phyloP scores from a whole-genome alignment of 495 filamentous ascomycete genomes.

The Lepraria neglecta region DNA sequence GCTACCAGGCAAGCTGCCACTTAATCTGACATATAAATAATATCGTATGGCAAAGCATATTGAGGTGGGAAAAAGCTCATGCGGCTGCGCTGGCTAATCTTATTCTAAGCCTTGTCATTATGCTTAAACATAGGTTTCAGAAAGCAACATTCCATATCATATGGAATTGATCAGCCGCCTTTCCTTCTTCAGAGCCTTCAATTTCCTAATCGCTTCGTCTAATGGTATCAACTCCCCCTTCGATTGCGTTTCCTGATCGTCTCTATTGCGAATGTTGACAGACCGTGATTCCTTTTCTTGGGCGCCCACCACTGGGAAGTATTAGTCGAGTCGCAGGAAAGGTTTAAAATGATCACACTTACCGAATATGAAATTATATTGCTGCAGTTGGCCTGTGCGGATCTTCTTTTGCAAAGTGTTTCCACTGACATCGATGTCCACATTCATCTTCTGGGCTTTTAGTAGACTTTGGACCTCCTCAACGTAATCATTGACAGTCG shows the following conservation, averaged over 20 bases:
- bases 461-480: conserved; percentile 66
- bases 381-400: conserved; percentile 72
- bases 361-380: conserved; percentile 92
- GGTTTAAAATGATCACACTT: conserved; percentile 27
- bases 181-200: conserved; percentile 62
- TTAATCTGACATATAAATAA: no score
- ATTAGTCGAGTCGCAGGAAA: conserved; percentile 3
- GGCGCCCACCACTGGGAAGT: conserved; percentile 65
- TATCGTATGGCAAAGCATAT: no score
- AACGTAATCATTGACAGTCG: conserved; percentile 74
- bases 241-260: conserved; percentile 76
- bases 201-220: conserved; percentile 69
- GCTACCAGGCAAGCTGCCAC: no score
- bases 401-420: conserved; percentile 98
- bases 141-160: conserved; percentile 4
- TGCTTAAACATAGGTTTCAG: neutral
- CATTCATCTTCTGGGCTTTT: conserved; percentile 55
- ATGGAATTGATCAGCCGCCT: conserved; percentile 50
- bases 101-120: neutral
- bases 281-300: conserved; percentile 67
- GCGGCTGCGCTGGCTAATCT: no score
- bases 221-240: conserved; percentile 64
- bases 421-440: conserved; percentile 78
- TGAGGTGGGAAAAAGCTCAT: no score
- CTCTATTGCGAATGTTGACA: conserved; percentile 87